These are phyloP conservation scores for Beta macrorhiza DNA, from an alignment of 179 eudicot genomes.

Conservation along the genomic window DNA sequence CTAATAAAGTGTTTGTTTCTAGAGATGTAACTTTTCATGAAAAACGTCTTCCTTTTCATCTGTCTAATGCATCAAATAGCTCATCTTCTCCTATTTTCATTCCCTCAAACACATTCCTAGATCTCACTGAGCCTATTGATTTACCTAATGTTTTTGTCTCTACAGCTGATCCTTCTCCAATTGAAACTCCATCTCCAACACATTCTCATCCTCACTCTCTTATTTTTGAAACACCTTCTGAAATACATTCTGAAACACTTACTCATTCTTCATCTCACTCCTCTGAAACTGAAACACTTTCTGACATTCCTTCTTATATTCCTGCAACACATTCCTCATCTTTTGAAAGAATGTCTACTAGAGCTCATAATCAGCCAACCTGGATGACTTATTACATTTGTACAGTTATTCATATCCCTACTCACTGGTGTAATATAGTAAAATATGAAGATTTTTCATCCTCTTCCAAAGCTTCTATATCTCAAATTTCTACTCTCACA, in stretches of 20 bases:
- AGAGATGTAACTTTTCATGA: background rate
- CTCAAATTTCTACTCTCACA: background rate
- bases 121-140: background rate
- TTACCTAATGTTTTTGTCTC: background rate
- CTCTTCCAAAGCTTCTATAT: background rate
- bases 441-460: background rate
- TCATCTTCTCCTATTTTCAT: background rate
- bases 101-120: background rate
- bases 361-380: background rate
- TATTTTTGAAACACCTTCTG: background rate
- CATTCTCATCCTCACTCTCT: background rate
- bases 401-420: background rate
- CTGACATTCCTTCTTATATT: no score
- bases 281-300: background rate
- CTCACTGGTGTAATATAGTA: background rate
- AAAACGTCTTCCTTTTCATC: background rate
- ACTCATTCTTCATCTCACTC: background rate
- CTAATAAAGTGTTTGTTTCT: background rate
- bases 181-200: background rate
- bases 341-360: background rate
- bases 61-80: background rate
- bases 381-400: background rate
- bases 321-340: no score
- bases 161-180: background rate
- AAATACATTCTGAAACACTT: background rate